These are phyloP conservation scores for Monilinia laxa DNA, from an alignment of 2,329 filamentous ascomycete species.

Conservation along the genomic window DNA sequence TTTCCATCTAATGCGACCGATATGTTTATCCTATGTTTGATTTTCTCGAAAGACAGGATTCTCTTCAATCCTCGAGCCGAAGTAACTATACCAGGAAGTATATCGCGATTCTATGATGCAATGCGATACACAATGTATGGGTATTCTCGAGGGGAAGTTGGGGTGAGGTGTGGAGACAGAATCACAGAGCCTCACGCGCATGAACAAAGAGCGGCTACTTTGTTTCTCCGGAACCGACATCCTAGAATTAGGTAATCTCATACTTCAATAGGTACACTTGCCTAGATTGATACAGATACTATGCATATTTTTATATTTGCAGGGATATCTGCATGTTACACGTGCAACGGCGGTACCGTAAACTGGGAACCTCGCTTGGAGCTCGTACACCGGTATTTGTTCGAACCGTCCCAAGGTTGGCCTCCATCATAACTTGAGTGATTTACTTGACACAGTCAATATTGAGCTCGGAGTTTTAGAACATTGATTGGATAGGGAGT, in stretches of 20 bases:
- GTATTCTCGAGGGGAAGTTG: slow-evolving; percentile 16
- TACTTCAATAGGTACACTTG: too few relatives aligned
- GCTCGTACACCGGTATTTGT: too few relatives aligned
- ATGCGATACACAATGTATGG: slow-evolving; percentile 10
- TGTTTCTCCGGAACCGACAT: neutral
- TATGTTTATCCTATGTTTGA: neutral
- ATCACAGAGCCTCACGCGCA: neutral
- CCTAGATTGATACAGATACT: too few relatives aligned
- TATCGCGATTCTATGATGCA: slow-evolving; percentile 15
- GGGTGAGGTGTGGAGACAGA: slow-evolving; percentile 14
- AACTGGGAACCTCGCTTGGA: too few relatives aligned
- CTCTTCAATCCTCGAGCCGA: neutral
- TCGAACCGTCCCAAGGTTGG: too few relatives aligned
- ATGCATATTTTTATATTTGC: too few relatives aligned
- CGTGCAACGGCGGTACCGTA: too few relatives aligned
- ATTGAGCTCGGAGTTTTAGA: too few relatives aligned
- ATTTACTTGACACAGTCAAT: too few relatives aligned
- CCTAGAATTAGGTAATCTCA: neutral
- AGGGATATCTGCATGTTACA: too few relatives aligned
- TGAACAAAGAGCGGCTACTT: neutral
- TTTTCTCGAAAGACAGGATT: neutral
- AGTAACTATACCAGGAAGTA: neutral
- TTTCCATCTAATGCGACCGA: slow-evolving; percentile 9
- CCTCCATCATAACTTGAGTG: too few relatives aligned
- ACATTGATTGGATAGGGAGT: too few relatives aligned